A percentile compares a stretch with the other conserved stretches of the same genome.
Evolutionary conservation across 1,284 basidiomycete genomes (phyloP).

Genomic region (Puccinia coronata): DNA sequence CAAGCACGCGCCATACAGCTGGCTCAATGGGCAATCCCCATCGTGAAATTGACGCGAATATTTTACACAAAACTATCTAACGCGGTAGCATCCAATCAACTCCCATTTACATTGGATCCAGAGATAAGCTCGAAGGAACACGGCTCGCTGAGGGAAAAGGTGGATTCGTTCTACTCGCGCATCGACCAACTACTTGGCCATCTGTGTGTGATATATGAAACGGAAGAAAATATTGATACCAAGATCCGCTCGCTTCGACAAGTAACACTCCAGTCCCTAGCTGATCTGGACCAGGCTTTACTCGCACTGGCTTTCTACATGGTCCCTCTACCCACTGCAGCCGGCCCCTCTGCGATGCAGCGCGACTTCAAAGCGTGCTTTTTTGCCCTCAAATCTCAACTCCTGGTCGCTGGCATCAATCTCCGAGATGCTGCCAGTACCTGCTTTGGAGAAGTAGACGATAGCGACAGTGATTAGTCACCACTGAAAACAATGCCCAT

Average conservation of each 20-base stretch:
- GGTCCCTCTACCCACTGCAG: no score
- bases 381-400: no score
- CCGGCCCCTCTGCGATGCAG: no score
- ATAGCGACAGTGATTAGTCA: no score
- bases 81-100: background rate
- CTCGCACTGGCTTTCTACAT: no score
- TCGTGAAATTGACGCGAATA: background rate
- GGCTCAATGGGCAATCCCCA: background rate
- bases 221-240: background rate
- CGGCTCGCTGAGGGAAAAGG: background rate
- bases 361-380: no score
- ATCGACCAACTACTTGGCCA: background rate
- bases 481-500: no score
- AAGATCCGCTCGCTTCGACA: background rate
- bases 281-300: no score
- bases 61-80: background rate
- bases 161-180: background rate
- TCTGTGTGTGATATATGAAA: background rate
- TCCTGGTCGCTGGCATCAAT: no score
- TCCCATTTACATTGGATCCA: background rate
- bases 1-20: background rate
- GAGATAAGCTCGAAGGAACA: background rate
- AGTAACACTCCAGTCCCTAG: no score
- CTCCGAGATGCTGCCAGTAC: no score
- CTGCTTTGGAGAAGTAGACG: no score